phyloP scores from a whole-genome alignment of 192 early-diverging fungal species.

The Coemansia sp. region DNA sequence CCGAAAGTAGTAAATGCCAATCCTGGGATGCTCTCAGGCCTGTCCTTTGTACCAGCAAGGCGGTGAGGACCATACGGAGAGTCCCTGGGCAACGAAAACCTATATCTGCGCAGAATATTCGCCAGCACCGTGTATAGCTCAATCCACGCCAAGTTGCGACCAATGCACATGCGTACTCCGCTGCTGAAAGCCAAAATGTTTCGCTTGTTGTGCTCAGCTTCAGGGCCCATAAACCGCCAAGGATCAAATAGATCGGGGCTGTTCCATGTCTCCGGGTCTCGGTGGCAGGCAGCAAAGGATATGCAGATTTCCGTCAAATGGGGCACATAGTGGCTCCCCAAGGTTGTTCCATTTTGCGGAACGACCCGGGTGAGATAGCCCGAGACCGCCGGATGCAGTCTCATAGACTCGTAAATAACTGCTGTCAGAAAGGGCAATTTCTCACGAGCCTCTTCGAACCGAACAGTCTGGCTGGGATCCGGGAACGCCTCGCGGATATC shows the following conservation, averaged over 20 bases:
- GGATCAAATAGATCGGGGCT: constrained; percentile 29
- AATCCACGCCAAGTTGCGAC: constrained; percentile 34
- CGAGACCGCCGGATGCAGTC: constrained; percentile 25
- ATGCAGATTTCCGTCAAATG: constrained; percentile 13
- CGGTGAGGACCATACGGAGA: constrained; percentile 28
- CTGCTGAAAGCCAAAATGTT: constrained; percentile 32
- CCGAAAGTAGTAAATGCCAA: constrained; percentile 23
- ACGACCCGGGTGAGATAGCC: constrained; percentile 28
- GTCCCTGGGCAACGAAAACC: constrained; percentile 16
- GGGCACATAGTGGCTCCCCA: constrained; percentile 21
- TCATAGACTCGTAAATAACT: constrained; percentile 43
- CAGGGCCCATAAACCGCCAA: constrained; percentile 33
- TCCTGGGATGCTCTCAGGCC: constrained; percentile 10
- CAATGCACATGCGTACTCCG: constrained; percentile 44
- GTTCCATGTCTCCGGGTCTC: constrained; percentile 13
- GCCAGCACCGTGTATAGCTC: constrained; percentile 46
- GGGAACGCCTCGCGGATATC: constrained; percentile 37
- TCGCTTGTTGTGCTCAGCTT: constrained; percentile 5
- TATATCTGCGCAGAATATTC: constrained; percentile 38
- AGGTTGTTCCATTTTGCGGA: constrained; percentile 15
- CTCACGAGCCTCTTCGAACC: constrained; percentile 20
- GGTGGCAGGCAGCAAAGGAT: constrained; percentile 35
- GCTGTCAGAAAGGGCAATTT: constrained; percentile 39
- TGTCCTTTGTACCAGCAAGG: background rate
- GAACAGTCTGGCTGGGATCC: constrained; percentile 9